Evolutionary conservation across 2,329 filamentous ascomycete genomes (phyloP), one percentile per base, ranked within the genome.

Genomic region (Ophiostoma australiae): DNA sequence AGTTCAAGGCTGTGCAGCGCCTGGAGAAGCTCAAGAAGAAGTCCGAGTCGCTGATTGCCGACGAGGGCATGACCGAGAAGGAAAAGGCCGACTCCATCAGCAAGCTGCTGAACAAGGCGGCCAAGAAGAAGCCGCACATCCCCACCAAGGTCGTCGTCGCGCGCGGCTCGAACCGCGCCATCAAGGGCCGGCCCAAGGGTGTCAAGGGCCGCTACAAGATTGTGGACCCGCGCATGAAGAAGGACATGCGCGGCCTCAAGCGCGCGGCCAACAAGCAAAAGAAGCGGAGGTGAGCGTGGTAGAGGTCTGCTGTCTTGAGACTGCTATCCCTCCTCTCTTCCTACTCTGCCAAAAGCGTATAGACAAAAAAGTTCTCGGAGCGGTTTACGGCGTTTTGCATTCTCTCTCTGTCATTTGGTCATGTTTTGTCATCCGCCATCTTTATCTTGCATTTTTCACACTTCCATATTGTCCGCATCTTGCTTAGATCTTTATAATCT

Each of bases 181-280:
- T 97, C 78, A 88, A 91, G 78, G 94, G 94, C 27, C 72, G 75
- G 55, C 95, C 95, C 2, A 91, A 89, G 80, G 95, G 94, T 72
- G 93, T 97, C 33, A 97, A 97, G 87, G 94, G 94, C 52, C 90
- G 92, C 75, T 99, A 99, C 80, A 97, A 97, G 85, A 97, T 99
- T 85, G 94, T 99, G 70, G 94, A 98, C 82, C 84, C 92, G 17
- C 87, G 95, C 76, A 88, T 97, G 89, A 97, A 97, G 88, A 98
- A 97, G 89, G 95, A 98, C 84, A 86, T 95, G 70, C 84, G 93
- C 78, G 93, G 91, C 1, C 86, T 94, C 80, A 97, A 97, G 88
- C 87, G 94, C 76, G 78, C 85, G 72, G 78, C 82, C 35, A 93
- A 96, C 84, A 91, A 89, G 82, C 63, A 70, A 52, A 90, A 87